Percentiles rank a stretch among this genome's conserved stretches.
Evolutionary conservation across 352 stramenopile genomes (phyloP).

Genomic region (Globisporangium irregulare): DNA sequence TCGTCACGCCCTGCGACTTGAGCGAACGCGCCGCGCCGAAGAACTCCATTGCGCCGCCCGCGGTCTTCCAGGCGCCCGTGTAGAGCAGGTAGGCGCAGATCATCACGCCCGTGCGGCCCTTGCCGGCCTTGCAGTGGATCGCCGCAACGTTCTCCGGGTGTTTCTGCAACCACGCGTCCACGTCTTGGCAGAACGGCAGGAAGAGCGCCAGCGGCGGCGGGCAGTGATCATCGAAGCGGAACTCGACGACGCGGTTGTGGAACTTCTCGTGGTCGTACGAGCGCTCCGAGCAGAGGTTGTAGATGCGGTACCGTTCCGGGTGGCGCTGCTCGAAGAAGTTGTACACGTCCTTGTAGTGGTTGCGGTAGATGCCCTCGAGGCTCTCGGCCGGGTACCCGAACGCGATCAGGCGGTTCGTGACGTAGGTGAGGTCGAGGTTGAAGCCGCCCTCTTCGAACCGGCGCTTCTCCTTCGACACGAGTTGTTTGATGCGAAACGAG

Average conservation of each 20-base stretch:
- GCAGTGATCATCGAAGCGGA: conserved; percentile 87
- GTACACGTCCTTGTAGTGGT: conserved; percentile 88
- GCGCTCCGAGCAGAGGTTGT: conserved; percentile 90
- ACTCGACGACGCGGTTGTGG: conserved; percentile 67
- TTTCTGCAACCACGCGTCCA: conserved; percentile 48
- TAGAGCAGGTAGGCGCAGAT: conserved; percentile 79
- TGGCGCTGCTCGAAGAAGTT: conserved; percentile 89
- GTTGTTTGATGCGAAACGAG: conserved; percentile 68
- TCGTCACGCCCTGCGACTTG: conserved; percentile 82
- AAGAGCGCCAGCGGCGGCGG: conserved; percentile 75
- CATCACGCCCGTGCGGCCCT: conserved; percentile 90
- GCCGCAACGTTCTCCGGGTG: conserved; percentile 77
- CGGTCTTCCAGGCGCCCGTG: conserved; percentile 50
- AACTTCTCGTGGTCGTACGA: conserved; percentile 81
- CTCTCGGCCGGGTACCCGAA: conserved; percentile 88
- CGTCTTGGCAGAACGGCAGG: conserved; percentile 62
- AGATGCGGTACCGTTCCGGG: conserved; percentile 78
- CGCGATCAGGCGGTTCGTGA: conserved; percentile 83
- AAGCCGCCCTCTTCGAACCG: conserved; percentile 87
- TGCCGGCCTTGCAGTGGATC: conserved; percentile 91
- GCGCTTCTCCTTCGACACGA: conserved; percentile 90
- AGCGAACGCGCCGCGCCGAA: conserved; percentile 69
- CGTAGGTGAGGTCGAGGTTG: conserved; percentile 92
- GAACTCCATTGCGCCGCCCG: conserved; percentile 60
- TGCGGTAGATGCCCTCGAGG: conserved; percentile 87